Conservation (phyloP, 306 rosid species). For the Citrullus mucosospermus region DNA sequence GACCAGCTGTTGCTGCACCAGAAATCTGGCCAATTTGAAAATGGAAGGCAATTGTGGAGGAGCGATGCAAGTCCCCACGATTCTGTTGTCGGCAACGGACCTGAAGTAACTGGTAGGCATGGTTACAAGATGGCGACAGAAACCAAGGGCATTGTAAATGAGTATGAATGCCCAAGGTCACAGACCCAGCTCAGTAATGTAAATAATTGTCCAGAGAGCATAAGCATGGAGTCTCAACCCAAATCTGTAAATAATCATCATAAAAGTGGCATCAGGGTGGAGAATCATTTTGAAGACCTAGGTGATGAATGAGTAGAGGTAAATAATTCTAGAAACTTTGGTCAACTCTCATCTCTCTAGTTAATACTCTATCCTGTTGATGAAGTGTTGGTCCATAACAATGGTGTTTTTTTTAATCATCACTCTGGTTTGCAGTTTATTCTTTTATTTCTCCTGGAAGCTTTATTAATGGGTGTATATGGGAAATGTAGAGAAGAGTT, state of each 20-base stretch:
- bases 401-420: neutral
- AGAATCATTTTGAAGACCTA: slow-evolving; percentile 51
- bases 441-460: slow-evolving; percentile 30
- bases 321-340: neutral
- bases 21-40: slow-evolving; percentile 28
- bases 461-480: slow-evolving; percentile 36
- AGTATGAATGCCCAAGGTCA: slow-evolving; percentile 37
- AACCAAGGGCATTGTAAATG: slow-evolving; percentile 48
- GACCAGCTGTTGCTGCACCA: slow-evolving; percentile 19
- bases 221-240: slow-evolving; percentile 54
- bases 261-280: slow-evolving; percentile 50
- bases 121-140: slow-evolving; percentile 28
- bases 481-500: slow-evolving; percentile 40
- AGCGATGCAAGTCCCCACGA: slow-evolving; percentile 23
- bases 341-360: neutral
- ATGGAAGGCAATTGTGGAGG: slow-evolving; percentile 35
- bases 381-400: neutral
- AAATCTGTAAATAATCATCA: slow-evolving; percentile 68
- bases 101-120: slow-evolving; percentile 32
- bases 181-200: slow-evolving; percentile 57
- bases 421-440: slow-evolving; percentile 11
- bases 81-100: slow-evolving; percentile 19
- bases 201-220: slow-evolving; percentile 60
- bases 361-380: neutral
- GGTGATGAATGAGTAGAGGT: slow-evolving; percentile 43